Evolutionary conservation across 2,329 filamentous ascomycete species (phyloP).

Genomic region (Eutypa lata): DNA sequence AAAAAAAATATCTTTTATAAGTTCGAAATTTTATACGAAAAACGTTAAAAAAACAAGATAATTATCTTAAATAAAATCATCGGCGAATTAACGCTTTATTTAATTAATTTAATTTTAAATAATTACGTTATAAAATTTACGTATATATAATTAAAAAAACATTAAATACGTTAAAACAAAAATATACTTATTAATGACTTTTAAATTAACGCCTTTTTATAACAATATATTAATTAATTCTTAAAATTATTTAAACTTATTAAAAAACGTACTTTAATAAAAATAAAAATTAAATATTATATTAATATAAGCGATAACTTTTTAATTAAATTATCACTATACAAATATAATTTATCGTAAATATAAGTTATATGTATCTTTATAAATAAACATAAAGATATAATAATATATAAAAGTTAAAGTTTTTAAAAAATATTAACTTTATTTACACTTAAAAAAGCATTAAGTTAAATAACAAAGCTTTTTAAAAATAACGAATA

Average conservation of each 20-base stretch:
- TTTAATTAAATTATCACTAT: neutral
- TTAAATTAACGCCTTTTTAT: no score
- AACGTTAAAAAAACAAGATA: neutral
- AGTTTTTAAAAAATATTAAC: neutral
- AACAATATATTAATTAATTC: neutral
- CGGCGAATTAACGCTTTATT: constrained; percentile 1
- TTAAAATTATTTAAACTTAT: no score
- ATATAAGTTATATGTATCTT: no score
- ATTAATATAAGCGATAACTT: neutral
- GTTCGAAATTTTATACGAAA: neutral
- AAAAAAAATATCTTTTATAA: neutral
- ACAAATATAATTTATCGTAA: no score
- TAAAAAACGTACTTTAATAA: no score
- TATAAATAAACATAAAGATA: neutral
- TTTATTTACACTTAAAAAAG: neutral
- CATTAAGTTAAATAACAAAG: no score
- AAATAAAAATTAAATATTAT: constrained; percentile 1
- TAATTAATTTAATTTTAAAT: neutral
- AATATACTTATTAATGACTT: constrained; percentile 1
- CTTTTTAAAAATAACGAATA: neutral
- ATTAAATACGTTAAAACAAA: neutral
- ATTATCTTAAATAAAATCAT: constrained; percentile 1
- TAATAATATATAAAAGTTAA: neutral
- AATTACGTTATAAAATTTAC: neutral
- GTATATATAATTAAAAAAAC: neutral